A percentile compares a stretch with the other conserved stretches of the same genome.
Evolutionary conservation across 768 basidiomycete species (phyloP).

Genomic region (Baorangia bicolor): DNA sequence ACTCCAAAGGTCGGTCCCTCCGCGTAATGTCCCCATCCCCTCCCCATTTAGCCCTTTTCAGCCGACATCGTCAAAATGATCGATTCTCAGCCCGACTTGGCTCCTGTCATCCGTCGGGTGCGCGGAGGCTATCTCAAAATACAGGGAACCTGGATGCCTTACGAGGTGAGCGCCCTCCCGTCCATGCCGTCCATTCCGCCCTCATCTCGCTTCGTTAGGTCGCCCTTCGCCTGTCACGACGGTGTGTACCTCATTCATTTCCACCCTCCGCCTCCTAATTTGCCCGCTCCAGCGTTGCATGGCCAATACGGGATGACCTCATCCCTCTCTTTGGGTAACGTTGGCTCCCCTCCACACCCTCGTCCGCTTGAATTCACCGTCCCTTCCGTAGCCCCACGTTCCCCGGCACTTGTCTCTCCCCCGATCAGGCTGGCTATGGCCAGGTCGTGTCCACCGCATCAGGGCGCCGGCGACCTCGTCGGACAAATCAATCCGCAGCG

Average conservation of each 20-base stretch:
- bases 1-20: constrained; percentile 70
- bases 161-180: constrained; percentile 54
- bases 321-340: constrained; percentile 84
- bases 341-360: background rate
- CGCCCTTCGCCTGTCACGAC: constrained; percentile 73
- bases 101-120: constrained; percentile 77
- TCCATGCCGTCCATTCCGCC: constrained; percentile 10
- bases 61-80: constrained; percentile 94
- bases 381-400: constrained; percentile 65
- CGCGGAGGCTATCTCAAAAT: constrained; percentile 89
- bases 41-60: constrained; percentile 34
- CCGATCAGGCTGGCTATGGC: constrained; percentile 84
- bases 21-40: constrained; percentile 8
- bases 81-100: constrained; percentile 87
- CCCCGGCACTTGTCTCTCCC: constrained; percentile 78
- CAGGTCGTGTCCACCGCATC: constrained; percentile 68
- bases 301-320: constrained; percentile 83
- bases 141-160: constrained; percentile 94
- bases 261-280: constrained; percentile 11
- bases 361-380: constrained; percentile 17
- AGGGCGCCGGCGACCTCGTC: constrained; percentile 60
- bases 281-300: constrained; percentile 63
- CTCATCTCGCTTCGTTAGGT: constrained; percentile 48
- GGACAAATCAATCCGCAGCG: constrained; percentile 43
- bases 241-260: constrained; percentile 47